Evolutionary conservation across 495 filamentous ascomycete species (phyloP).

Genomic region (Penicillium taxi): DNA sequence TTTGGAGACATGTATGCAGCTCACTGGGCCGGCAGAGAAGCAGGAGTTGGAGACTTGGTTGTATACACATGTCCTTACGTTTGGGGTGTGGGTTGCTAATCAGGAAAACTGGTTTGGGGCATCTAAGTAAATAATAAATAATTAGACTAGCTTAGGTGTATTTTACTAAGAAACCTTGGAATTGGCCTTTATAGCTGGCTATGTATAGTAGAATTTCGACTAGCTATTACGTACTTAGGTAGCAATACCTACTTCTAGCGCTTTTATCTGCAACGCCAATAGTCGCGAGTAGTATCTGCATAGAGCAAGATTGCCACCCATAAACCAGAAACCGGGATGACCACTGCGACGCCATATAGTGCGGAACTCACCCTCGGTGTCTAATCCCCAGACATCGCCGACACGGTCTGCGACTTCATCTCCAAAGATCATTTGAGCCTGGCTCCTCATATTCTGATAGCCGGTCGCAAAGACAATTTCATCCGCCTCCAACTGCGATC

Average conservation of each 20-base stretch:
- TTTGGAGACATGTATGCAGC: conserved; percentile 13
- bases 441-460: conserved; percentile 69
- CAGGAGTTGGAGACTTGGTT: conserved; percentile 19
- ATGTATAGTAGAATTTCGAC: no score
- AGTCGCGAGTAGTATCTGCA: conserved; percentile 64
- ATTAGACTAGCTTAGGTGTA: no score
- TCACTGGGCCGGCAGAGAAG: conserved; percentile 6
- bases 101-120: conserved; percentile 26
- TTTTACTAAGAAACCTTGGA: no score
- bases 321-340: conserved; percentile 75
- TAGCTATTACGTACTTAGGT: conserved; percentile 17
- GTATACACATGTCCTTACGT: conserved; percentile 27
- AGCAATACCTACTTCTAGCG: conserved; percentile 46
- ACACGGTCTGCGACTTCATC: conserved; percentile 59
- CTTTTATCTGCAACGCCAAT: conserved; percentile 72
- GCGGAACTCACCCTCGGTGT: conserved; percentile 67
- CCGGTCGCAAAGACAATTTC: conserved; percentile 80
- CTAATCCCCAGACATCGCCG: conserved; percentile 68
- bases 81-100: conserved; percentile 30
- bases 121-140: neutral
- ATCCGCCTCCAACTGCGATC: conserved; percentile 60
- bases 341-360: conserved; percentile 65
- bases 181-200: no score
- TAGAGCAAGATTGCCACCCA: conserved; percentile 72
- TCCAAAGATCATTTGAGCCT: conserved; percentile 55